Percentiles rank a stretch among this genome's conserved stretches.
phyloP scores from a whole-genome alignment of 208 protist species.

The Trypanosomatidae sp. region DNA sequence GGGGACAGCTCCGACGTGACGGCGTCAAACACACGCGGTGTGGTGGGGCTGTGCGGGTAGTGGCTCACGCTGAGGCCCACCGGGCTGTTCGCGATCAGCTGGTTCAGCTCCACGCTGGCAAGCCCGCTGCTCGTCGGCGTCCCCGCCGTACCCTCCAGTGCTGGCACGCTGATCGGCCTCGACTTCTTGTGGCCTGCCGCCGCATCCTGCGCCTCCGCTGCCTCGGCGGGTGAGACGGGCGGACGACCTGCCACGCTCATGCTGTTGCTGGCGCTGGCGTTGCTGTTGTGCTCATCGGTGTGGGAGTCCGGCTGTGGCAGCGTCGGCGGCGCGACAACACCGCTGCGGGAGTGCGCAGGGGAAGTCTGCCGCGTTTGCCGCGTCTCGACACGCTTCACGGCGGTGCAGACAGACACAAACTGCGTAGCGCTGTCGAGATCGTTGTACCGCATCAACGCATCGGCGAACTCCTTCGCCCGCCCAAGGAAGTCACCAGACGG shows the following conservation, averaged over 20 bases:
- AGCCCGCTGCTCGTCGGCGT: slow-evolving; percentile 17
- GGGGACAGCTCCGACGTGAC: slow-evolving; percentile 20
- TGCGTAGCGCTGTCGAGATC: slow-evolving; percentile 60
- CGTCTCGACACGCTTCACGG: slow-evolving; percentile 55
- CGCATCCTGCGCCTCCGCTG: too few relatives aligned
- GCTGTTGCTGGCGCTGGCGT: neutral
- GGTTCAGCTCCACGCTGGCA: slow-evolving; percentile 9
- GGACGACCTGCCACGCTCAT: too few relatives aligned
- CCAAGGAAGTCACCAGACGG: slow-evolving; percentile 54
- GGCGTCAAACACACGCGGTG: slow-evolving; percentile 9
- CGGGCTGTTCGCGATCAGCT: slow-evolving; percentile 14
- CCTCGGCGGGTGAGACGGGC: too few relatives aligned
- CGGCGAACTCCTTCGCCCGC: slow-evolving; percentile 80
- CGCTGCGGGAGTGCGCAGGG: too few relatives aligned
- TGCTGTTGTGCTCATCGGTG: too few relatives aligned
- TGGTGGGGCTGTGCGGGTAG: slow-evolving; percentile 21
- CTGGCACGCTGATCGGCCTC: too few relatives aligned
- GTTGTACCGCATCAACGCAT: slow-evolving; percentile 80
- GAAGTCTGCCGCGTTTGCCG: too few relatives aligned
- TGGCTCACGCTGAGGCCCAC: neutral
- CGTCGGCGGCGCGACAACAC: too few relatives aligned
- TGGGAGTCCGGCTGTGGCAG: too few relatives aligned
- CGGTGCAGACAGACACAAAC: slow-evolving; percentile 84
- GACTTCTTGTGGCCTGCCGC: too few relatives aligned
- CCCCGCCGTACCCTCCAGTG: neutral